Base-by-base conservation (phyloP, 2,329 filamentous ascomycete genomes). In the Fusarium sp. region DNA sequence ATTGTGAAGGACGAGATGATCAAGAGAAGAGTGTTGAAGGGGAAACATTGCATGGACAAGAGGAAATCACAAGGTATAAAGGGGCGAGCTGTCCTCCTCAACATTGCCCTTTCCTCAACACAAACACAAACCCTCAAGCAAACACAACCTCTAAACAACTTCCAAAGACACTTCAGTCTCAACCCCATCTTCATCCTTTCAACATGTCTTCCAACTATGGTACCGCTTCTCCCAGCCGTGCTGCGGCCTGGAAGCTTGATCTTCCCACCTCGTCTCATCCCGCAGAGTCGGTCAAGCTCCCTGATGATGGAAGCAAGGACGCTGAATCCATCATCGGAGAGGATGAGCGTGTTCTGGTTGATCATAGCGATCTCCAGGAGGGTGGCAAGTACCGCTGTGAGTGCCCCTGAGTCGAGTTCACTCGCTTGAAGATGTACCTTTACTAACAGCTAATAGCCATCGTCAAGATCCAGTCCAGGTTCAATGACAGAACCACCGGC, bases 401-500 rank as follows among this genome's bases (percentile, higher is more conserved):
- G 71, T 67, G 6, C 22, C 33, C 33, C 33, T 58, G 33, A 27
- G 16, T 14, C 27, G 18, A 48, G 22, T 27, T 14, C 24, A 54
- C 18, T n/a, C 52, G 13, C 10, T 57, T 57, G n/a, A 37, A 20
- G 48, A 54, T 2, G 48, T 18, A 5, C 27, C 18, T 54, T 29
- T 31, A 10, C 48, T 20, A 11, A 31, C 48, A 54, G 27, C 18
- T 10, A 54, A 14, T n/a, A 76, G 73, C 73, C 16, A 65, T 76
- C 22, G 72, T 76, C 24, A 76, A 76, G 60, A 73, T 77, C 20
- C 64, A 75, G n/a, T 35, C 73, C 13, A 37, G 64, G 6, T 75
- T 76, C 22, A 52, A 73, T 20, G 48, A 58, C 35, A 61, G 59
- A 29, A 31, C 31, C 5, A 24, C 31, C 6, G 66, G 60, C 4